These are phyloP conservation scores for Martensiomyces pterosporus DNA, from an alignment of 192 early-diverging fungal genomes.

Conservation along the genomic window DNA sequence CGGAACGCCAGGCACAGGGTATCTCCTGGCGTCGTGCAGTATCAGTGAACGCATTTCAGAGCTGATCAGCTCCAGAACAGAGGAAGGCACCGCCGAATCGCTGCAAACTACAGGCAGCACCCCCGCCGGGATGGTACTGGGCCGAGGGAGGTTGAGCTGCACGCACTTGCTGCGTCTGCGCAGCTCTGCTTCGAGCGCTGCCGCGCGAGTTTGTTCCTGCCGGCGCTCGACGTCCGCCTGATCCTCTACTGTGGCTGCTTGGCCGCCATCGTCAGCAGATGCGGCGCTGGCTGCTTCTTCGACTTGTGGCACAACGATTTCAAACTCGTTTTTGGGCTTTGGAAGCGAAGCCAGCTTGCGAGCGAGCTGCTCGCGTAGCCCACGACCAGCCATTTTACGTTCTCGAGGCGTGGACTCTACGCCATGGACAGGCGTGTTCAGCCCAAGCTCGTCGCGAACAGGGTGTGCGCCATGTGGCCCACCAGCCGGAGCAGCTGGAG, in stretches of 20 bases:
- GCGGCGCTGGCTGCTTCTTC: conserved; percentile 17
- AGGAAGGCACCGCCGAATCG: conserved; percentile 18
- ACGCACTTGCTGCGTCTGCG: conserved; percentile 69
- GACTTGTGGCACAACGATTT: conserved; percentile 78
- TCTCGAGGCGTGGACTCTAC: conserved; percentile 68
- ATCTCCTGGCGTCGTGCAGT: conserved; percentile 63
- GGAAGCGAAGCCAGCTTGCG: conserved; percentile 71
- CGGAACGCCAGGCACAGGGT: conserved; percentile 64
- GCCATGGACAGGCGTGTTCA: conserved; percentile 45
- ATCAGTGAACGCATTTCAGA: conserved; percentile 71
- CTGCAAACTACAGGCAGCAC: conserved; percentile 10
- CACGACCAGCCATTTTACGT: conserved; percentile 44
- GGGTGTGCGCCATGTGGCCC: conserved; percentile 50
- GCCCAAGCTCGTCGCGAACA: conserved; percentile 61
- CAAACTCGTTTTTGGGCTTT: conserved; percentile 88
- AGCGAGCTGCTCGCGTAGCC: conserved; percentile 66
- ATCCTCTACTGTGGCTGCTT: conserved; percentile 50
- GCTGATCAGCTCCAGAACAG: conserved; percentile 58
- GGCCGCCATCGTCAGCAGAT: conserved; percentile 6
- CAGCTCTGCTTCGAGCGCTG: conserved; percentile 49
- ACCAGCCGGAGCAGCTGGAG: conserved; percentile 35
- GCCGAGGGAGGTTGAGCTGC: conserved; percentile 74
- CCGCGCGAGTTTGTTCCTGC: conserved; percentile 49
- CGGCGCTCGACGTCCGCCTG: conserved; percentile 72
- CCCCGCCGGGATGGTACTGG: conserved; percentile 28